Conservation (phyloP, 2,329 filamentous ascomycete genomes). For the Alternaria viburni region DNA sequence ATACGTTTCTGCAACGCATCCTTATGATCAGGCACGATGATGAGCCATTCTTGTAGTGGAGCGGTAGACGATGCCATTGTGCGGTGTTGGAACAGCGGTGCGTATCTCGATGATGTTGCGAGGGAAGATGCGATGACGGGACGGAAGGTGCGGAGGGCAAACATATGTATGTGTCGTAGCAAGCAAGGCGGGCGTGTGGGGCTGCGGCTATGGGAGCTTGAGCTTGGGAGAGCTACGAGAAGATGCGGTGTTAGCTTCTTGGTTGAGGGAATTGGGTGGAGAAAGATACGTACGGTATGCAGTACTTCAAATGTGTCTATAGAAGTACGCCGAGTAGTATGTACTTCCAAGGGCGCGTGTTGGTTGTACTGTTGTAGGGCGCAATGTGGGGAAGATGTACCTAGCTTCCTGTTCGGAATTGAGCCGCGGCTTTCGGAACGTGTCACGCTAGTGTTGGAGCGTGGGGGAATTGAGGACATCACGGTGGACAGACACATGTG, state of each 20-base stretch:
- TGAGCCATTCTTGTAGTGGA: conserved; percentile 56
- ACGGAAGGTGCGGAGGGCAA: conserved; percentile 8
- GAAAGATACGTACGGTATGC: background rate
- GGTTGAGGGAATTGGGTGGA: too few relatives aligned
- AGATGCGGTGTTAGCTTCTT: background rate
- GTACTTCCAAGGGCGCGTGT: conserved; percentile 5
- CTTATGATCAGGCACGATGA: conserved; percentile 55
- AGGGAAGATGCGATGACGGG: background rate
- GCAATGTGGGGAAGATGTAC: conserved; percentile 9
- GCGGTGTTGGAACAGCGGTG: background rate
- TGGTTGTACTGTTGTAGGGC: conserved; percentile 1
- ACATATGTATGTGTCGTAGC: conserved; percentile 13
- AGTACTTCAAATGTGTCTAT: background rate
- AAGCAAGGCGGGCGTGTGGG: background rate
- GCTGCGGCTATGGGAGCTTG: background rate
- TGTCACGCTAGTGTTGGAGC: background rate
- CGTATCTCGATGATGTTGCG: background rate
- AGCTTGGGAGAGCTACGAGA: background rate
- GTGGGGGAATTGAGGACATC: background rate
- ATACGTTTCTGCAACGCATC: conserved; percentile 53
- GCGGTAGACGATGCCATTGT: conserved; percentile 29
- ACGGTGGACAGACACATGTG: too few relatives aligned
- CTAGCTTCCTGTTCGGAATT: conserved; percentile 15
- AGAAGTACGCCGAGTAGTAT: background rate
- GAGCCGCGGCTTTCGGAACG: conserved; percentile 11